Evolutionary conservation across 805 yeast species (phyloP).

Genomic region (Ascoidea rubescens): DNA sequence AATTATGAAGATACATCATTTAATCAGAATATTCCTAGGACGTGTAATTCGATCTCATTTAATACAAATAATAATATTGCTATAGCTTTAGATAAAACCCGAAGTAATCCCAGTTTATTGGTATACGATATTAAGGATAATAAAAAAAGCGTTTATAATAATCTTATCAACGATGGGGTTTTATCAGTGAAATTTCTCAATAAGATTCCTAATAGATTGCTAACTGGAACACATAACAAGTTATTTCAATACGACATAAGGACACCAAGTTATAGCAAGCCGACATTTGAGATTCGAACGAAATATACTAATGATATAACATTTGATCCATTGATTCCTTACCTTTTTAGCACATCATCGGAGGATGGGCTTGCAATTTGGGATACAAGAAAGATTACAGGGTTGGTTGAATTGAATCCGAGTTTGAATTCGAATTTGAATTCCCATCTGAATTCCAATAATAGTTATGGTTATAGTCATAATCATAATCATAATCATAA

Average conservation of each 20-base stretch:
- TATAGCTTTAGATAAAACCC: background rate
- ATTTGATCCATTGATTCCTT: background rate
- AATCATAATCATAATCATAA: background rate
- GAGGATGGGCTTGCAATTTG: background rate
- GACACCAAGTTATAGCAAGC: background rate
- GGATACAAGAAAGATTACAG: background rate
- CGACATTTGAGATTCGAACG: background rate
- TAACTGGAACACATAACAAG: background rate
- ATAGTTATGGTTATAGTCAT: too few species aligned
- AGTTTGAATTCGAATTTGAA: too few species aligned
- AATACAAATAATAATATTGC: background rate
- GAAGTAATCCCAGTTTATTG: background rate
- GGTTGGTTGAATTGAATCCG: too few species aligned
- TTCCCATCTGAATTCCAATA: background rate
- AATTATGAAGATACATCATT: background rate
- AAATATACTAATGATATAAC: too few species aligned
- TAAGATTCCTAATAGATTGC: background rate
- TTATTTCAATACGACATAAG: background rate
- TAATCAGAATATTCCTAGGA: background rate
- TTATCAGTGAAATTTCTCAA: too few species aligned
- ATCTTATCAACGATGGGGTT: background rate
- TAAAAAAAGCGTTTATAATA: background rate
- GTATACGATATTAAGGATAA: background rate
- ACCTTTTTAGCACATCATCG: background rate
- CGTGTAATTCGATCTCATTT: background rate